Evolutionary conservation across 1,139 yeast species (phyloP).

Genomic region (Nakaseomyces glabratus): DNA sequence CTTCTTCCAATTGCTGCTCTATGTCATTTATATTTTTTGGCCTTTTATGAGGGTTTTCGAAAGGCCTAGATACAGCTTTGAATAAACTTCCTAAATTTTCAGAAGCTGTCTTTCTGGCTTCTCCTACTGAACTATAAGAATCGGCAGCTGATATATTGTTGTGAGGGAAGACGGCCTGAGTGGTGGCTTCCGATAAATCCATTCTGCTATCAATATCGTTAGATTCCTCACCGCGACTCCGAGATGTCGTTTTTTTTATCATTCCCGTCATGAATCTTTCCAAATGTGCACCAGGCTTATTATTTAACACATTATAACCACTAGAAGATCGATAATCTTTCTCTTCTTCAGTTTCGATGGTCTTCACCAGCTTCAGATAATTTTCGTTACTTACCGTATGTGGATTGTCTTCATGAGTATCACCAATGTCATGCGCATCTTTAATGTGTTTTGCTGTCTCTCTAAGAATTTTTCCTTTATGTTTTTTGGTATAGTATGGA

Average conservation of each 20-base stretch:
- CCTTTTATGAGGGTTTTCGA: slow-evolving; percentile 12
- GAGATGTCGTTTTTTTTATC: slow-evolving; percentile 8
- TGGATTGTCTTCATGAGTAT: slow-evolving; percentile 8
- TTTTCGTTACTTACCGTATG: not conserved
- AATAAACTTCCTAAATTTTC: slow-evolving; percentile 11
- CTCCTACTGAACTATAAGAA: slow-evolving; percentile 6
- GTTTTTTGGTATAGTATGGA: slow-evolving; percentile 14
- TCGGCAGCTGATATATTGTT: slow-evolving; percentile 10
- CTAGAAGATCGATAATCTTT: slow-evolving; percentile 22
- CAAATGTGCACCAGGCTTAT: slow-evolving; percentile 31
- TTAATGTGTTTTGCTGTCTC: not conserved
- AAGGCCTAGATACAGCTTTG: slow-evolving; percentile 18
- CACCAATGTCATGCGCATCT: not conserved
- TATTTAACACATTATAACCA: slow-evolving; percentile 31
- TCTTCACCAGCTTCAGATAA: slow-evolving; percentile 10
- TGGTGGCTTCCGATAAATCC: slow-evolving; percentile 16
- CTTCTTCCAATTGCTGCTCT: slow-evolving; percentile 29
- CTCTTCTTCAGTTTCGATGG: slow-evolving; percentile 23
- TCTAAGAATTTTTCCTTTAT: not conserved
- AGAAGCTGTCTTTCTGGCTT: not conserved
- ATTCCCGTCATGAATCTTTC: slow-evolving; percentile 27
- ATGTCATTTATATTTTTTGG: slow-evolving; percentile 27
- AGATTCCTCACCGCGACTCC: not conserved
- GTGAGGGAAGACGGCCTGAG: slow-evolving; percentile 22
- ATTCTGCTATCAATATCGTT: slow-evolving; percentile 1